phyloP scores from a whole-genome alignment of 1,139 yeast species.

The Taphrina betulina region DNA sequence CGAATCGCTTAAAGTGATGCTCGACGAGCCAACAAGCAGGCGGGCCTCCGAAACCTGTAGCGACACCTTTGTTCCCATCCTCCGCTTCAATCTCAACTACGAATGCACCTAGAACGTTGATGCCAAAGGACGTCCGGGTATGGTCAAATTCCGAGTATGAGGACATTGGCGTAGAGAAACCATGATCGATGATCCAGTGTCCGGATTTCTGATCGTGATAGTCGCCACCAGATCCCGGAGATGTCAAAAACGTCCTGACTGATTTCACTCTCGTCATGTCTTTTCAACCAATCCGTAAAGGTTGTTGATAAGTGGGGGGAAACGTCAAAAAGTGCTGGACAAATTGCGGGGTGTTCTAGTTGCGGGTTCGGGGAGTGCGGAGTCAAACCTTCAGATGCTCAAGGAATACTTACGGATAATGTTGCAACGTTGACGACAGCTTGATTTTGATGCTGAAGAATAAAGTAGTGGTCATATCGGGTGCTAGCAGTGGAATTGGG shows the following conservation, averaged over 20 bases:
- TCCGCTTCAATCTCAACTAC: constrained; percentile 52
- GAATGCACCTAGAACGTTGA: constrained; percentile 54
- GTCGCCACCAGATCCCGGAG: constrained; percentile 53
- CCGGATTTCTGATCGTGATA: constrained; percentile 53
- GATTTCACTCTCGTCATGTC: constrained; percentile 47
- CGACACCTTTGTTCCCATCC: constrained; percentile 53
- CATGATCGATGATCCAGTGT: constrained; percentile 46
- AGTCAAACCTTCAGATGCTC: too few relatives aligned
- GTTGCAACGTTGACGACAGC: too few relatives aligned
- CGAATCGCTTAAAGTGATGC: constrained; percentile 51
- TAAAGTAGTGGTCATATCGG: constrained; percentile 44
- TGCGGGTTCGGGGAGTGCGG: too few relatives aligned
- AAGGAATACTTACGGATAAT: too few relatives aligned
- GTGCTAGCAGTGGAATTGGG: constrained; percentile 50
- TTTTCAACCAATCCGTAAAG: too few relatives aligned
- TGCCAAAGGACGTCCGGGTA: constrained; percentile 34
- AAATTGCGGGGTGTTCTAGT: too few relatives aligned
- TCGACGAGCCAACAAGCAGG: constrained; percentile 53
- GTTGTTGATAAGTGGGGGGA: too few relatives aligned
- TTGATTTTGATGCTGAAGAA: constrained; percentile 5
- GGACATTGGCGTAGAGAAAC: constrained; percentile 35
- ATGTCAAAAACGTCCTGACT: constrained; percentile 49
- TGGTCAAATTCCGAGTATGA: background rate
- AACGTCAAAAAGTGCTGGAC: too few relatives aligned
- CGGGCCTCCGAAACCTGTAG: constrained; percentile 57